These are phyloP conservation scores for Eucalyptus globulus DNA, from an alignment of 345 rosid species.

Conservation along the genomic window DNA sequence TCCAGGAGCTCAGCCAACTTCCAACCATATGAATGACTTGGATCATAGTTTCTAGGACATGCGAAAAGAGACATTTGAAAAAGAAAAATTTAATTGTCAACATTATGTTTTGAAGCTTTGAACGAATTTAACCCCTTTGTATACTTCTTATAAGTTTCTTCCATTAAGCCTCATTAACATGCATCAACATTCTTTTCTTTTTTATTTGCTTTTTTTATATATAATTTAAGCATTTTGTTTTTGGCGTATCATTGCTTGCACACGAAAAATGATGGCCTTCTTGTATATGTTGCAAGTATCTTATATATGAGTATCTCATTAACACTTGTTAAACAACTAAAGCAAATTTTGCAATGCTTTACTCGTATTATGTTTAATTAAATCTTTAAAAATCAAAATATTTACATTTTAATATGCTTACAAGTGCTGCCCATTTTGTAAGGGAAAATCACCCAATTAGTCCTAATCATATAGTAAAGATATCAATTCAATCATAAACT, in stretches of 20 bases:
- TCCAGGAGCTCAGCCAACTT: neutral
- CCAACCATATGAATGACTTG: neutral
- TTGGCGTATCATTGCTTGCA: neutral
- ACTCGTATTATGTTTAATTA: neutral
- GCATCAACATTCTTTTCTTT: neutral
- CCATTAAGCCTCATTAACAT: neutral
- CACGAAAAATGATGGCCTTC: neutral
- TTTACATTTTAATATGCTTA: neutral
- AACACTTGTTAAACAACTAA: neutral
- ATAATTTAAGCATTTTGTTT: neutral
- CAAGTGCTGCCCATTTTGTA: neutral
- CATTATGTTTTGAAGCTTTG: neutral
- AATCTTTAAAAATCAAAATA: neutral
- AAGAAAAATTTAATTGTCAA: neutral
- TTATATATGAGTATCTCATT: neutral
- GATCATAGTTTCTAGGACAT: neutral
- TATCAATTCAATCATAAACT: neutral
- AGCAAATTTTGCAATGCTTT: neutral
- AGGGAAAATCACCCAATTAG: neutral
- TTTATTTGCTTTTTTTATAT: neutral
- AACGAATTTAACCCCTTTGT: neutral
- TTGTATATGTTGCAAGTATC: neutral
- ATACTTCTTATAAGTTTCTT: neutral
- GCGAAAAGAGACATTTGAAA: neutral
- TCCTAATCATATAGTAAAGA: rapidly evolving